Evolutionary conservation across 1,139 yeast species (phyloP).

Genomic region (Suzukiozyma palmioleophila): DNA sequence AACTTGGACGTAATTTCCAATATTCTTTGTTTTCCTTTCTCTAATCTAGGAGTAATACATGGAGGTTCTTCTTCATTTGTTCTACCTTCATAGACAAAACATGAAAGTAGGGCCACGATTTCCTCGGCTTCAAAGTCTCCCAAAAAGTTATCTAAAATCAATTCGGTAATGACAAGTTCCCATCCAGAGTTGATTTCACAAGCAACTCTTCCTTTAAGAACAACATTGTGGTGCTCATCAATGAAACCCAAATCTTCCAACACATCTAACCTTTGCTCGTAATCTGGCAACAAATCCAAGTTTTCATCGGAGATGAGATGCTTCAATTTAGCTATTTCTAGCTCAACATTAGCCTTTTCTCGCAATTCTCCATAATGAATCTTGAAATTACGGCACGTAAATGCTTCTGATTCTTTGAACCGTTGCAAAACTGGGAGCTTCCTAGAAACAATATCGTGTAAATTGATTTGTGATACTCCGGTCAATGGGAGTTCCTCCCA

Average conservation of each 20-base stretch:
- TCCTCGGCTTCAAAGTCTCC: slow-evolving; percentile 95
- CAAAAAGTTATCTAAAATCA: slow-evolving; percentile 83
- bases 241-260: slow-evolving; percentile 72
- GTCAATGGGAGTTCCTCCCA: slow-evolving; percentile 45
- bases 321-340: slow-evolving; percentile 53
- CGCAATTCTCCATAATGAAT: slow-evolving; percentile 46
- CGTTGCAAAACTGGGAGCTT: slow-evolving; percentile 36
- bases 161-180: slow-evolving; percentile 85
- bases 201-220: slow-evolving; percentile 81
- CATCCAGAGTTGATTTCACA: slow-evolving; percentile 88
- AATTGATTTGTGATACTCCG: slow-evolving; percentile 43
- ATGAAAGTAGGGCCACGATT: slow-evolving; percentile 86
- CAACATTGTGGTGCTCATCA: slow-evolving; percentile 70
- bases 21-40: slow-evolving; percentile 69
- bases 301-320: slow-evolving; percentile 78
- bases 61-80: slow-evolving; percentile 57
- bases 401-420: slow-evolving; percentile 25
- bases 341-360: slow-evolving; percentile 41
- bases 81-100: slow-evolving; percentile 89
- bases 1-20: slow-evolving; percentile 65
- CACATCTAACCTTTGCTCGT: slow-evolving; percentile 81
- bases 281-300: slow-evolving; percentile 85
- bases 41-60: slow-evolving; percentile 77
- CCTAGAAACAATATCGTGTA: slow-evolving; percentile 49
- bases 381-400: slow-evolving; percentile 41